These are phyloP conservation scores for Endocarpon pusillum DNA, from an alignment of 495 filamentous ascomycete genomes.

Conservation along the genomic window DNA sequence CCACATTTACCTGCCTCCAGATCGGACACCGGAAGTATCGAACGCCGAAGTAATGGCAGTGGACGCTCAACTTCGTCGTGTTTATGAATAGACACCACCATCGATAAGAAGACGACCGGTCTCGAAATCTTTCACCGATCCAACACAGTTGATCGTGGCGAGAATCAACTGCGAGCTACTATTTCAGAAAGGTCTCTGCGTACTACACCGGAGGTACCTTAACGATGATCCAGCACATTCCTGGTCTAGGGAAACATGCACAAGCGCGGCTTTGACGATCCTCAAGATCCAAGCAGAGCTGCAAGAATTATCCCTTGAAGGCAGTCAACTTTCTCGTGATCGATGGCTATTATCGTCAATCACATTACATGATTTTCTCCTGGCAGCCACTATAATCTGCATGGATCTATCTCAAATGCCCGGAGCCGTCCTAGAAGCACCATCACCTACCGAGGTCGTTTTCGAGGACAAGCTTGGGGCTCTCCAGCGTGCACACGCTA, in stretches of 20 bases:
- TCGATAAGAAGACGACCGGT: constrained; percentile 14
- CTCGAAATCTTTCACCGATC: constrained; percentile 17
- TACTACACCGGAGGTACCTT: constrained; percentile 23
- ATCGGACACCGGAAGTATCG: constrained; percentile 9
- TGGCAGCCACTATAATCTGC: constrained; percentile 30
- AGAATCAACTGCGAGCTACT: constrained; percentile 14
- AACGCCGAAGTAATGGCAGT: constrained; percentile 19
- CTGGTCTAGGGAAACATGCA: constrained; percentile 6
- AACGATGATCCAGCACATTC: too few relatives aligned
- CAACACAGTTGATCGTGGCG: constrained; percentile 20
- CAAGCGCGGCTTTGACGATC: constrained; percentile 11
- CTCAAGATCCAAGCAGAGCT: constrained; percentile 9
- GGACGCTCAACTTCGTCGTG: constrained; percentile 14
- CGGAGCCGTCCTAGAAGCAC: too few relatives aligned
- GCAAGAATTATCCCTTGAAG: too few relatives aligned
- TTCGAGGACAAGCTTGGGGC: too few relatives aligned
- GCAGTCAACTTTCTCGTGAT: constrained; percentile 10
- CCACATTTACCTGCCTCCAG: constrained; percentile 9
- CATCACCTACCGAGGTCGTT: too few relatives aligned
- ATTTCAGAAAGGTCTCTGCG: constrained; percentile 19
- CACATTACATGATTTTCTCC: constrained; percentile 11
- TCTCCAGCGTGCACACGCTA: too few relatives aligned
- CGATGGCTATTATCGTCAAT: constrained; percentile 13
- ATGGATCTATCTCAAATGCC: constrained; percentile 28
- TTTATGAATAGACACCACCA: constrained; percentile 11